These are phyloP conservation scores for Penicillium sp. DNA, from an alignment of 2,329 filamentous ascomycete genomes.

Conservation along the genomic window DNA sequence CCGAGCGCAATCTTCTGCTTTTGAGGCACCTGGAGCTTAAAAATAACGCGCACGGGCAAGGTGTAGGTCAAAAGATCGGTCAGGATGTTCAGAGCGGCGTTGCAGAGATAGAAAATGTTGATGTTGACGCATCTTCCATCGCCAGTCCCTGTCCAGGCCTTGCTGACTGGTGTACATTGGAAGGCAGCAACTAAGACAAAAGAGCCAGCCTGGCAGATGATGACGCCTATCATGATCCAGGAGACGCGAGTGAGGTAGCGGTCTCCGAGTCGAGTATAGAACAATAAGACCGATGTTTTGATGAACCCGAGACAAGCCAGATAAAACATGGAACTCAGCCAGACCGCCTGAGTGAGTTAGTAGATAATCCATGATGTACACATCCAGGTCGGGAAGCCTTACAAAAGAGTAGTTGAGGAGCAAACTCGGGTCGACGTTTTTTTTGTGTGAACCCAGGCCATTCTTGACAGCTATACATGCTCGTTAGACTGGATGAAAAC, in stretches of 20 bases:
- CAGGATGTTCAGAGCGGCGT: constrained; percentile 61
- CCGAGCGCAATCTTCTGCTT: constrained; percentile 51
- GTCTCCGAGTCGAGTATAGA: constrained; percentile 49
- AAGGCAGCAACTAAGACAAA: constrained; percentile 48
- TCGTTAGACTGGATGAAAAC: not conserved
- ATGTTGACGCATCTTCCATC: constrained; percentile 49
- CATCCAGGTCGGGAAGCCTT: not conserved
- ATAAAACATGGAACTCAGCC: constrained; percentile 53
- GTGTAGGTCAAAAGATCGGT: constrained; percentile 60
- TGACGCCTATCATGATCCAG: constrained; percentile 42
- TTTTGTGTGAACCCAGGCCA: constrained; percentile 20
- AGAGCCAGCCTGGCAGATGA: constrained; percentile 42
- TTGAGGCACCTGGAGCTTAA: constrained; percentile 47
- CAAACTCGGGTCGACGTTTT: constrained; percentile 11
- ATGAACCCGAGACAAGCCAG: constrained; percentile 50
- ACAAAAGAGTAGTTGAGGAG: constrained; percentile 21
- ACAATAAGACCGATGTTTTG: constrained; percentile 50
- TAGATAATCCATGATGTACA: not conserved
- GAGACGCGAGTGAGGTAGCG: constrained; percentile 37
- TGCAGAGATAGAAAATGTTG: constrained; percentile 52
- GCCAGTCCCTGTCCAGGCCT: constrained; percentile 40
- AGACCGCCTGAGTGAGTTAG: constrained; percentile 37
- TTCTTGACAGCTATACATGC: constrained; percentile 16
- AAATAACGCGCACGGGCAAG: constrained; percentile 52
- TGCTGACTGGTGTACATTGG: constrained; percentile 45